These are phyloP conservation scores for Ehretia macrophylla DNA, from an alignment of 257 asterid genomes.

Conservation along the genomic window DNA sequence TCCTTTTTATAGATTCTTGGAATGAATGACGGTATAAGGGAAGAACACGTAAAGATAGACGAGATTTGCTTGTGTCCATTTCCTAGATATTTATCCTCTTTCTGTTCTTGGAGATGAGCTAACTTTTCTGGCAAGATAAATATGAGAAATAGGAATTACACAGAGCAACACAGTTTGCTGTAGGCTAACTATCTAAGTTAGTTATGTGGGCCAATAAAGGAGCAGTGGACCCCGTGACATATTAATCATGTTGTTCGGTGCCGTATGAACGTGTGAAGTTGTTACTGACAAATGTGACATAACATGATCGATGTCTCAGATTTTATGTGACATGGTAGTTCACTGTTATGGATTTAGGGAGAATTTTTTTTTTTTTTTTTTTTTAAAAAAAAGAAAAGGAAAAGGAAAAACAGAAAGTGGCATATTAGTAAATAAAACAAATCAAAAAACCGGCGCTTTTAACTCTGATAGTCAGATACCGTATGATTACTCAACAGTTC, in stretches of 20 bases:
- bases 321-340: background rate
- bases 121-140: background rate
- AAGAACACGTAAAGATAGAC: background rate
- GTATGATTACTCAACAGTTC: too few species aligned
- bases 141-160: background rate
- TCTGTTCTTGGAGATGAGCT: background rate
- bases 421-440: too few species aligned
- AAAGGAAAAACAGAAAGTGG: too few species aligned
- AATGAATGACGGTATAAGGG: background rate
- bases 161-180: too few species aligned
- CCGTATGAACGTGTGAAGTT: background rate
- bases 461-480: too few species aligned
- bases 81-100: background rate
- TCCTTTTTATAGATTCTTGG: background rate
- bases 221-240: background rate
- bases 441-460: too few species aligned
- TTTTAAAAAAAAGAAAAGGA: too few species aligned
- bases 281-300: background rate
- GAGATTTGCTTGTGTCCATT: background rate
- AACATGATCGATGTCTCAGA: background rate
- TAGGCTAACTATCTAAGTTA: background rate
- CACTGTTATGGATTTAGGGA: too few species aligned
- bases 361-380: too few species aligned
- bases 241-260: background rate
- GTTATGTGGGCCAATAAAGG: background rate